Percentiles rank a stretch among this genome's conserved stretches.
Conservation (phyloP, 805 yeast genomes). For the Pichia gijzeniarum region DNA sequence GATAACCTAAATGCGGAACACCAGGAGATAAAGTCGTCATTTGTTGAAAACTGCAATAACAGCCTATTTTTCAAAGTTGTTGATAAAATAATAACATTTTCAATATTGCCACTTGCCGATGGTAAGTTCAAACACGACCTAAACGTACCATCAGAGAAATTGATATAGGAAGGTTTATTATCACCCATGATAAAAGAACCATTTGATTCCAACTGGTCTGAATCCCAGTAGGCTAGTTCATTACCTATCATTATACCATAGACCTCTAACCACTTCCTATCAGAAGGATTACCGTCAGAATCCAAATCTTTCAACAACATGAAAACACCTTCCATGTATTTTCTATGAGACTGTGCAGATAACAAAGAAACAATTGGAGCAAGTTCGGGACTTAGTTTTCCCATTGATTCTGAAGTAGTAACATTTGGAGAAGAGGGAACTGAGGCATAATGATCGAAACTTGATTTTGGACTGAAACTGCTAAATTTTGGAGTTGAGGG, state of each 20-base stretch:
- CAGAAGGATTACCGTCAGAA: constrained; percentile 81
- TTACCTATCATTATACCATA: constrained; percentile 89
- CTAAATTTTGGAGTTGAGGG: constrained; percentile 7
- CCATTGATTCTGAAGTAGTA: constrained; percentile 25
- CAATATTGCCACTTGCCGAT: constrained; percentile 55
- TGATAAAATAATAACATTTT: constrained; percentile 79
- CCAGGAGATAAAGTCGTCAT: constrained; percentile 67
- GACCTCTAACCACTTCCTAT: constrained; percentile 85
- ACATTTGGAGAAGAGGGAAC: constrained; percentile 11
- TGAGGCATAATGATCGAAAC: background rate
- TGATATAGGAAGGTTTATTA: constrained; percentile 69
- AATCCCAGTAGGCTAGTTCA: constrained; percentile 90
- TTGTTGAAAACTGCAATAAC: constrained; percentile 68
- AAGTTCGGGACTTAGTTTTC: constrained; percentile 35
- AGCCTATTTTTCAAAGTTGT: constrained; percentile 89
- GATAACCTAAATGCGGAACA: constrained; percentile 76
- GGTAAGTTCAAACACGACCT: constrained; percentile 66
- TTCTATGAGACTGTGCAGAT: constrained; percentile 67
- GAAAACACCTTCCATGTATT: constrained; percentile 71
- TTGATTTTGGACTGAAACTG: constrained; percentile 4
- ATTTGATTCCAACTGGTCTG: constrained; percentile 48
- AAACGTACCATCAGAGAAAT: constrained; percentile 84
- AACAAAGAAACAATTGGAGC: constrained; percentile 69
- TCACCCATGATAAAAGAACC: constrained; percentile 17
- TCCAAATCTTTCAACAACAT: constrained; percentile 68